These are phyloP conservation scores for Vitis cinerea DNA, from an alignment of 164 flowering plant genomes.

Conservation along the genomic window DNA sequence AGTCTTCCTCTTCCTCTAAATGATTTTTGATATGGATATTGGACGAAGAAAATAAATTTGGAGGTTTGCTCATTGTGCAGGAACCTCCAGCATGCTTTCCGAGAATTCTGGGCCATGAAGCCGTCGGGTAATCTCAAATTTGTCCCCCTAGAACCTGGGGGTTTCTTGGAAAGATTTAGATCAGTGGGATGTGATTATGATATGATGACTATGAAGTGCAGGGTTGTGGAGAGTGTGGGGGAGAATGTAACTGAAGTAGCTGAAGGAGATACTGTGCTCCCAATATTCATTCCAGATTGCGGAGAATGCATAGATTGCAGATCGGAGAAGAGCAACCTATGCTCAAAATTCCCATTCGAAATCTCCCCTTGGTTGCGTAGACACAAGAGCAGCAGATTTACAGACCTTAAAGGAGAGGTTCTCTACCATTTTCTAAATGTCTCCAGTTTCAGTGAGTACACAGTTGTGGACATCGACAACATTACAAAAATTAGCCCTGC, in stretches of 20 bases:
- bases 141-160: too few relatives aligned
- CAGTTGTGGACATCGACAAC: conserved; percentile 57
- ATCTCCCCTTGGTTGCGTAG: conserved; percentile 58
- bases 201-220: not conserved
- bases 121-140: conserved; percentile 52
- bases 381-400: conserved; percentile 55
- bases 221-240: conserved; percentile 69
- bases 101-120: conserved; percentile 69
- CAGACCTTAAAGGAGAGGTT: conserved; percentile 50
- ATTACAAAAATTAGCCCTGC: conserved; percentile 45
- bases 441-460: conserved; percentile 65
- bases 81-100: conserved; percentile 53
- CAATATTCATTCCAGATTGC: conserved; percentile 55
- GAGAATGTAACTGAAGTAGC: conserved; percentile 41
- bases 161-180: too few relatives aligned
- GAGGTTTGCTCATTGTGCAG: conserved; percentile 22
- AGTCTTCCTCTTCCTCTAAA: too few relatives aligned
- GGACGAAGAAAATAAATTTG: too few relatives aligned
- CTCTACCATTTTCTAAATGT: conserved; percentile 49
- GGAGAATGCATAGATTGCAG: conserved; percentile 55
- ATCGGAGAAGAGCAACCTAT: conserved; percentile 56
- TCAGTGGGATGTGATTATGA: too few relatives aligned
- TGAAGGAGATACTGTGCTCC: conserved; percentile 59
- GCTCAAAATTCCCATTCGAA: conserved; percentile 52
- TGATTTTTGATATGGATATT: too few relatives aligned